Base-by-base conservation (phyloP, 495 filamentous ascomycete species). In the Astrothelium subdiscretum region DNA sequence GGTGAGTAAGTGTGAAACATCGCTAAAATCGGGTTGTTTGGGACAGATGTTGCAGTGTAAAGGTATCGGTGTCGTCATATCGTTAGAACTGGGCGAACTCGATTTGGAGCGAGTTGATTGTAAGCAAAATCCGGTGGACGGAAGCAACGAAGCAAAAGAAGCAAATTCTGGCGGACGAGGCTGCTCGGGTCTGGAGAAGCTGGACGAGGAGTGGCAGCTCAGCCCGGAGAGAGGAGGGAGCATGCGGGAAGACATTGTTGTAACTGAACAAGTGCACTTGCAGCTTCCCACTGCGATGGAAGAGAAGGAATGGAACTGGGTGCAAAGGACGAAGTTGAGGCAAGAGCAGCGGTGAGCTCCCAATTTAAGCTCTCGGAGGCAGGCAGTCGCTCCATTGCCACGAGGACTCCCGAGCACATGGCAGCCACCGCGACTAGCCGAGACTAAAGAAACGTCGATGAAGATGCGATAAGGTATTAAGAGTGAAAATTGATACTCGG, bases 1-100 rank as follows among this genome's bases (percentile, higher is more conserved):
- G 32, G 91, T 97, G 62, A 97, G 79, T 27, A 96, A 78, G 68
- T 96, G 91, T 18, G 91, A 95, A 32, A 89, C 74, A 70, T 97
- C 91, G 59, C 90, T 94, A 74, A 95, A 97, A 42, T 70, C 76
- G 12, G 89, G 88, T 60, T 80, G 82, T 66, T 87, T 87, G 5
- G 85, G 84, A 72, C 91, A 96, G 66, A 92, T 83, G 62, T 76
- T 86, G 81, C 91, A 96, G 65, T 80, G 74, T 31, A 96, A 81
- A 48, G 85, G 81, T 65, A 90, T 80, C 59, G 48, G 48, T 5
- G 24, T 54, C 5, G 48, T 54, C 48, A 54, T 54, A 54, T 20
- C 29, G 22, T 26, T 11, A 27, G 22, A 54, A 54, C 5, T 11
- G 48, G 48, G 3, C 48, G 2, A 20, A 8, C 29, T 54, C 0